A percentile compares a stretch with the other conserved stretches of the same genome.
Conservation (phyloP, 148 eudicot genomes). For the Pouteria glomerata region DNA sequence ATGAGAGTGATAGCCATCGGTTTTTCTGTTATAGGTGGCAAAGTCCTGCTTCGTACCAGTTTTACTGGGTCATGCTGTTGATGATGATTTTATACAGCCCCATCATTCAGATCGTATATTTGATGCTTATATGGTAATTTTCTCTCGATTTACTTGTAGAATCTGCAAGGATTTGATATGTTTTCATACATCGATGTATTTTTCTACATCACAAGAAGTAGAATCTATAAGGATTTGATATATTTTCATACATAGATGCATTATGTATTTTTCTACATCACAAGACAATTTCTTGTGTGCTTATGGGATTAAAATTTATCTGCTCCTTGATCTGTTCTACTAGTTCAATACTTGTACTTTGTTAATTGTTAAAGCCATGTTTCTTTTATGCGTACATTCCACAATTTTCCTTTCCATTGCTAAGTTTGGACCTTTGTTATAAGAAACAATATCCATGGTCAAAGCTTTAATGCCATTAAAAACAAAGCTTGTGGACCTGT, state of each 20-base stretch:
- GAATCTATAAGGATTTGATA: too few species aligned
- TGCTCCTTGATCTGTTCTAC: not conserved
- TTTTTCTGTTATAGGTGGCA: conserved; percentile 61
- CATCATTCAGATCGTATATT: conserved; percentile 69
- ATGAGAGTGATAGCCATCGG: conserved; percentile 1
- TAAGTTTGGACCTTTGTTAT: not conserved
- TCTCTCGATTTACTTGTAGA: not conserved
- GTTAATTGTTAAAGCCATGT: not conserved
- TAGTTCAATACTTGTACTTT: not conserved
- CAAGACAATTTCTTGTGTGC: not conserved
- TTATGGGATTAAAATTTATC: not conserved
- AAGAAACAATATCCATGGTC: not conserved
- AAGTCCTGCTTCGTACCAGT: conserved; percentile 87
- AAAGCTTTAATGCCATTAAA: not conserved
- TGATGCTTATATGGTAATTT: conserved; percentile 54
- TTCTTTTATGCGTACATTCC: not conserved
- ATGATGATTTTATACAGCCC: conserved; percentile 71
- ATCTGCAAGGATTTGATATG: conserved; percentile 1
- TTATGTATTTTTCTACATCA: not conserved
- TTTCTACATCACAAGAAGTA: too few species aligned
- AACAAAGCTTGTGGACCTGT: not conserved
- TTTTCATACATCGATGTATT: not conserved
- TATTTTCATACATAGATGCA: not conserved
- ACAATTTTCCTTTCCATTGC: not conserved
- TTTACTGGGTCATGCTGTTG: conserved; percentile 75